Percentiles rank a stretch among this genome's conserved stretches.
Evolutionary conservation across 441 rosid genomes (phyloP).

Genomic region (Adansonia rubrostipa): DNA sequence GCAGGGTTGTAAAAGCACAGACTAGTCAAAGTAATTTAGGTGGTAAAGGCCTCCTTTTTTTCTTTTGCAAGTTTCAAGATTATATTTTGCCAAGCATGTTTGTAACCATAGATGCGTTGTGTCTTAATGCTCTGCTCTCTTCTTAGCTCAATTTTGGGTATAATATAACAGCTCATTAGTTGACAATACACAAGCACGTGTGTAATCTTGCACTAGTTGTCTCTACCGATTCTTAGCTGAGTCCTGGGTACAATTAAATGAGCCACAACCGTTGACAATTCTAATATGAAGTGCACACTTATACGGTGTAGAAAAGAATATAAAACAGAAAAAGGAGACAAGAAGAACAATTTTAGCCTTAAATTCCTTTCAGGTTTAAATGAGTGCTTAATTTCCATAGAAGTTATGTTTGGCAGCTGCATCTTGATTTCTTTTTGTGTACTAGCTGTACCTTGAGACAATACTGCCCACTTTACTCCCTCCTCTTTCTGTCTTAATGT

Average conservation of each 20-base stretch:
- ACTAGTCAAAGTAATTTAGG: background rate
- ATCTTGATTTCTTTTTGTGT: slow-evolving; percentile 12
- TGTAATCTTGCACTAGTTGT: background rate
- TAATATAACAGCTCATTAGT: background rate
- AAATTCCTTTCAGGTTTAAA: slow-evolving; percentile 5
- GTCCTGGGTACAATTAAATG: background rate
- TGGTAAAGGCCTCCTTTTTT: background rate
- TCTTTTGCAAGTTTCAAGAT: background rate
- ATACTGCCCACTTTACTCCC: slow-evolving; percentile 20
- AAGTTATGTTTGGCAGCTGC: slow-evolving; percentile 20
- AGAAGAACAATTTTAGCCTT: background rate
- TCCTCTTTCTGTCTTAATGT: slow-evolving; percentile 25
- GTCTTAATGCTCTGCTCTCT: background rate
- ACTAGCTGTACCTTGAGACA: background rate
- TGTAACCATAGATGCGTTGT: background rate
- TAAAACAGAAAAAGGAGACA: background rate
- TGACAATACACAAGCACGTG: background rate
- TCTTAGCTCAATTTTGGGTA: background rate
- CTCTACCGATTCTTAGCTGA: background rate
- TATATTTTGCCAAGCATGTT: background rate
- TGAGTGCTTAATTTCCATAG: background rate
- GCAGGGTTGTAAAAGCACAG: background rate
- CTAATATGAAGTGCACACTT: background rate
- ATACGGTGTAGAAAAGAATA: background rate
- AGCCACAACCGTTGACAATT: background rate